Percentiles rank a stretch among this genome's conserved stretches.
phyloP scores from a whole-genome alignment of 2,329 filamentous ascomycete species.

The Penicillium sp. region DNA sequence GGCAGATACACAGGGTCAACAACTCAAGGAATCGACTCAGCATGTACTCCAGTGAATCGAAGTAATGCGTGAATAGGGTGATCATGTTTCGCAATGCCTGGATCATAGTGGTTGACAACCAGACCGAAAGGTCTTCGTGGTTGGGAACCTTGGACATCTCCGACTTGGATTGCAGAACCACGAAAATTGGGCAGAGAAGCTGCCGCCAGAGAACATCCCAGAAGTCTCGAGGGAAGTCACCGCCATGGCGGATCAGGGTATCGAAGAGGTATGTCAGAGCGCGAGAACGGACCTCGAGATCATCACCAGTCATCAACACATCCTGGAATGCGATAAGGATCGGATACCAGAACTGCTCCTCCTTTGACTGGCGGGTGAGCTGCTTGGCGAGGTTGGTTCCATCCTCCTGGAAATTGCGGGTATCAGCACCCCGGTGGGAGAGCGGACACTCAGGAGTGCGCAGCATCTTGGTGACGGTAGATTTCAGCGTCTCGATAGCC shows the following conservation, averaged over 20 bases:
- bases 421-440: conserved; percentile 64
- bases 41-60: conserved; percentile 95
- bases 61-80: conserved; percentile 97
- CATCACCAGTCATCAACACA: conserved; percentile 97
- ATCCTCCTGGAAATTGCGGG: conserved; percentile 48
- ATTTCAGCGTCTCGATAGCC: conserved; percentile 92
- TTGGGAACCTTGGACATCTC: conserved; percentile 96
- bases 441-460: conserved; percentile 93
- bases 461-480: conserved; percentile 91
- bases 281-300: conserved; percentile 86
- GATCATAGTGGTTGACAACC: conserved; percentile 99
- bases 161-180: conserved; percentile 93
- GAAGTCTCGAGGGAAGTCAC: conserved; percentile 89
- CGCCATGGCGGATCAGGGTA: conserved; percentile 84
- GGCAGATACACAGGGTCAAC: conserved; percentile 92
- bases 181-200: conserved; percentile 96
- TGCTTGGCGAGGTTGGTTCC: conserved; percentile 61
- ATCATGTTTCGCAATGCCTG: conserved; percentile 98
- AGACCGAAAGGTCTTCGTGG: conserved; percentile 96
- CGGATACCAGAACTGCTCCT: conserved; percentile 98
- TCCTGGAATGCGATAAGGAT: conserved; percentile 98
- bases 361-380: conserved; percentile 80
- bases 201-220: conserved; percentile 99
- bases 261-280: conserved; percentile 98
- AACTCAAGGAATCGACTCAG: conserved; percentile 95